Percentiles rank a stretch among this genome's conserved stretches.
Conservation (phyloP, 176 grass and related monocot species). For the Eleusine coracana region DNA sequence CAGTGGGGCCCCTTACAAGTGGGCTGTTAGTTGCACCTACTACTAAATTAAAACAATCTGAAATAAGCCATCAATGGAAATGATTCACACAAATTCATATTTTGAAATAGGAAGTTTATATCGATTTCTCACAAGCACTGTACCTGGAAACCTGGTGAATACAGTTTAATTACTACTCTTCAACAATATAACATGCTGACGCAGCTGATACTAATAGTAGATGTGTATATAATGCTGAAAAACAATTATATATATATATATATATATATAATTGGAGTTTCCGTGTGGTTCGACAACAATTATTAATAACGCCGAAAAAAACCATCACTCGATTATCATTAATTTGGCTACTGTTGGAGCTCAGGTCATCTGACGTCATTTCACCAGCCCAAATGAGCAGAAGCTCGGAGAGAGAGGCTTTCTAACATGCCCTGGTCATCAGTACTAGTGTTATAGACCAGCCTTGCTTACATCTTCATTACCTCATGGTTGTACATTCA, state of each 20-base stretch:
- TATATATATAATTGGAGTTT: background rate
- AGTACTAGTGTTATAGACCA: background rate
- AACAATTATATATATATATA: too few relatives aligned
- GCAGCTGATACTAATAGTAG: too few relatives aligned
- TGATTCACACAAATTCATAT: background rate
- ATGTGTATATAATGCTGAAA: too few relatives aligned
- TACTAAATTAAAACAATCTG: background rate
- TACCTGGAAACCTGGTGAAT: background rate
- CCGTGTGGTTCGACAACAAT: background rate
- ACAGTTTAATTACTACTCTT: too few relatives aligned
- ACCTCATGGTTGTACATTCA: background rate
- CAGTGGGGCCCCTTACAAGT: background rate
- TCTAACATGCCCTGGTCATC: background rate
- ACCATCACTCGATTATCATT: background rate
- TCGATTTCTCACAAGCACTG: background rate
- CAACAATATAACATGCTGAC: too few relatives aligned
- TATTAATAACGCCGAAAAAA: background rate
- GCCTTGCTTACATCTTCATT: constrained; percentile 28
- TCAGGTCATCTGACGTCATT: background rate
- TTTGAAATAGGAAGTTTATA: background rate
- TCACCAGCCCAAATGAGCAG: background rate
- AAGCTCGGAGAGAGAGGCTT: background rate
- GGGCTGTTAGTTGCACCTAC: constrained; percentile 15
- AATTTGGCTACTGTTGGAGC: background rate
- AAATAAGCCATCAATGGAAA: background rate